Conservation (phyloP, 2,329 filamentous ascomycete species). For the Trichoderma citrinoviride region DNA sequence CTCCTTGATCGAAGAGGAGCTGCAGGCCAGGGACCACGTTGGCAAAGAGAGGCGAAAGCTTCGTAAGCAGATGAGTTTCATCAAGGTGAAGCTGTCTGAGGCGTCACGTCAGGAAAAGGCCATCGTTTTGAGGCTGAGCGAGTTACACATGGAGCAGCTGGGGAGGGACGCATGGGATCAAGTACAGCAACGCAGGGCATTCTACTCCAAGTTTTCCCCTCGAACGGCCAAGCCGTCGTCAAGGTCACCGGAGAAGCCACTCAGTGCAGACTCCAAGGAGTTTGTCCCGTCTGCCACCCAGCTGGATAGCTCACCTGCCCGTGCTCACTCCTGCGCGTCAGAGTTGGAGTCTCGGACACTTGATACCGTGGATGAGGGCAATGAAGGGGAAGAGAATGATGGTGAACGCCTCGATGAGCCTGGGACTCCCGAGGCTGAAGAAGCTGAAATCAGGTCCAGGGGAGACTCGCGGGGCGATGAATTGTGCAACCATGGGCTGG, state of each 20-base stretch:
- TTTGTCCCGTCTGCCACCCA: conserved; percentile 32
- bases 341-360: conserved; percentile 18
- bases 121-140: conserved; percentile 46
- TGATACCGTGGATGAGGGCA: conserved; percentile 29
- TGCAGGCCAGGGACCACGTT: conserved; percentile 26
- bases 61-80: conserved; percentile 42
- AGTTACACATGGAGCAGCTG: conserved; percentile 50
- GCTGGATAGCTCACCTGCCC: neutral
- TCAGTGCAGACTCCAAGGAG: conserved; percentile 32
- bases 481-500: conserved; percentile 21
- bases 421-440: neutral
- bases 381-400: conserved; percentile 19
- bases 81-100: conserved; percentile 45
- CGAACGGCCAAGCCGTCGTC: neutral
- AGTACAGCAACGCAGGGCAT: conserved; percentile 24
- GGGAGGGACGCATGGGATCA: conserved; percentile 42
- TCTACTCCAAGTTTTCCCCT: neutral
- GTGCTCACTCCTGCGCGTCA: neutral
- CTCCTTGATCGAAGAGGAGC: conserved; percentile 36
- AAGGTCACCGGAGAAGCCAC: neutral
- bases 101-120: conserved; percentile 46
- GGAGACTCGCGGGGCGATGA: neutral
- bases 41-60: conserved; percentile 34
- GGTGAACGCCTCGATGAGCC: neutral
- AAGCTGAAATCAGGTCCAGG: neutral